Evolutionary conservation across 2,329 filamentous ascomycete species (phyloP).

Genomic region (Nemania sp.): DNA sequence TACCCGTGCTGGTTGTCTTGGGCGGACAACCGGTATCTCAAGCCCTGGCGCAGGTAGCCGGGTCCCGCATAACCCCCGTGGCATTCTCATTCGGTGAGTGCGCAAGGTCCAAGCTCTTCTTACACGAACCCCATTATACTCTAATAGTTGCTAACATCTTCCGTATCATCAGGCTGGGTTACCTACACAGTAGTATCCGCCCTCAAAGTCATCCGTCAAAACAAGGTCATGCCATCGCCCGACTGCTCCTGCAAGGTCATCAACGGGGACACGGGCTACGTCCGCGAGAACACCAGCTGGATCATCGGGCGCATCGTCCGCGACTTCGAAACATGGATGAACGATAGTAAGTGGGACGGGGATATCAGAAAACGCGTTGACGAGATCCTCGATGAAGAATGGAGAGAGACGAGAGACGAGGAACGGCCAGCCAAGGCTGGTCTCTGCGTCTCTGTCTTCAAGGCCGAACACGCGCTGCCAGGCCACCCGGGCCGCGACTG

Average conservation of each 20-base stretch:
- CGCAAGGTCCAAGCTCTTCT: too few species aligned
- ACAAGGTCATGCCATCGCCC: too few species aligned
- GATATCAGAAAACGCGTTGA: background rate
- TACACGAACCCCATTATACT: too few species aligned
- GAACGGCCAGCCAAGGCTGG: background rate
- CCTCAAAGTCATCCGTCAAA: too few species aligned
- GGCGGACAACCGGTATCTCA: too few species aligned
- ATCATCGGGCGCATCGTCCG: slow-evolving; percentile 21
- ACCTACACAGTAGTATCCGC: too few species aligned
- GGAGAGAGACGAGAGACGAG: background rate
- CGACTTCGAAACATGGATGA: slow-evolving; percentile 23
- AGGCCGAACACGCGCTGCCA: background rate
- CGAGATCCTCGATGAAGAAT: background rate
- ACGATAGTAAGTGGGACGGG: background rate
- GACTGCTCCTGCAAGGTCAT: slow-evolving; percentile 19
- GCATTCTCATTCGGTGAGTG: too few species aligned
- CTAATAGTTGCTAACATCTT: too few species aligned
- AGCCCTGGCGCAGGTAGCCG: too few species aligned
- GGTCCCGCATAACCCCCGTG: too few species aligned
- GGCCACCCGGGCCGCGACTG: slow-evolving; percentile 1
- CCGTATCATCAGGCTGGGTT: too few species aligned
- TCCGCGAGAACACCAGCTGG: slow-evolving; percentile 23
- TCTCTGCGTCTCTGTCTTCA: background rate
- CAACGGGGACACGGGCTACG: slow-evolving; percentile 17
- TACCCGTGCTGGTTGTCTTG: too few species aligned